Base-by-base conservation (phyloP, 2,329 filamentous ascomycete species). In the Penicillium glabrum region DNA sequence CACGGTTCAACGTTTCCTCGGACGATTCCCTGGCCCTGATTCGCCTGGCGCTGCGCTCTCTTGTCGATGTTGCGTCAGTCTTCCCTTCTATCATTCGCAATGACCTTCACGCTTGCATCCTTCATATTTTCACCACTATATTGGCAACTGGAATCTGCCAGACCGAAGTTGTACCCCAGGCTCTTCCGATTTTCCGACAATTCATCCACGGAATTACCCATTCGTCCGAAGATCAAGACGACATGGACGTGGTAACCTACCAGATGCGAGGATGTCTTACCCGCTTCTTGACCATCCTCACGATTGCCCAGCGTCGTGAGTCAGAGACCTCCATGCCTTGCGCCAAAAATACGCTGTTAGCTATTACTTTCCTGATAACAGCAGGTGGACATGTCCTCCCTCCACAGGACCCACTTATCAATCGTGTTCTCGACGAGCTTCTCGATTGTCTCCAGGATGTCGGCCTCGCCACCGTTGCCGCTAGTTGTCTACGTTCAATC, bases 11-110 rank as follows among this genome's bases (percentile, higher is more conserved):
- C 66, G 87, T 96, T 67, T 93, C 90, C 14, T 72, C 72, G 1
- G 93, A 97, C 66, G 93, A 98, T 72, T 90, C 91, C 1, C 84
- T 96, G 19, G 80, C 88, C 2, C 84, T 99, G 3, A 86, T 97
- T 49, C 87, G 87, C 24, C 86, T 89, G 2, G 88, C 91, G 0
- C 82, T 99, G 1, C 89, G 93, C 58, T 91, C 95, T 1, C 84
- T 99, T 1, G 95, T 98, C 3, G 91, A 98, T 69, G 93, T 95
- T 1, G 93, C 95, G 7, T 91, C 96, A 60, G 92, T 98, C 16
- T 99, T 99, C 76, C 96, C 96, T 0, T 87, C 90, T 2, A 93
- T 99, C 67, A 99, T 99, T 79, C 95, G 95, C 71, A 93, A 92
- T 10, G 95, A 99, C 72, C 82, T 99, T 7, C 92, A 98, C 70